Base-by-base conservation (phyloP, 1,139 yeast species). In the Candida glucosophila region DNA sequence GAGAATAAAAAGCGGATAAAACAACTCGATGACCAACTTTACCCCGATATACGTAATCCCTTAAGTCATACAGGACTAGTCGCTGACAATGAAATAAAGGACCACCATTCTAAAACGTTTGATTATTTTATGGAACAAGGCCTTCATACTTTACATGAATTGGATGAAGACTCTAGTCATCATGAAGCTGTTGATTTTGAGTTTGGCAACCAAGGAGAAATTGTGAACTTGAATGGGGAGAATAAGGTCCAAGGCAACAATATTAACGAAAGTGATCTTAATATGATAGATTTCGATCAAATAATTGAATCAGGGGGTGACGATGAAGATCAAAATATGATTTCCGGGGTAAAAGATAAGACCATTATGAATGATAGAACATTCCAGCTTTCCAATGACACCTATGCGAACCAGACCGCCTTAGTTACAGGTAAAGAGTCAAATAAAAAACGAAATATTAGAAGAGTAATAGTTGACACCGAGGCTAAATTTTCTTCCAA, bases 1-100 rank as follows among this genome's bases (percentile, higher is more conserved):
- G n/a, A n/a, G 24, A 32, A 49, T 20, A 36, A 31, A 25, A 14
- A 40, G 14, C 43, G 36, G 19, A 41, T 49, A 20, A 29, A 28
- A 11, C 21, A 29, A 14, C 26, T 27, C 14, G 45, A 38, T 25
- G 18, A 22, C 14, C 27, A 25, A 14, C 19, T 32, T 9, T 30
- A 35, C 12, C 34, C 34, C 7, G 23, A 22, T 17, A 19, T 20
- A 23, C 16, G 17, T 8, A 6, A 18, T 5, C 17, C 18, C 2
- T 23, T 12, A 13, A n/a, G n/a, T n/a, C 14, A 15, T 10, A 22
- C 25, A 5, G 14, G 10, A 7, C n/a, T 16, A 6, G 12, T n/a
- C n/a, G n/a, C n/a, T n/a, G n/a, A n/a, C n/a, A n/a, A n/a, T n/a
- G 12, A 17, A 15, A 14, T 15, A 11, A 22, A 19, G n/a, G 33